A percentile compares a stretch with the other conserved stretches of the same genome.
phyloP scores from a whole-genome alignment of 805 yeast genomes.

The Starmerella scarabaei region DNA sequence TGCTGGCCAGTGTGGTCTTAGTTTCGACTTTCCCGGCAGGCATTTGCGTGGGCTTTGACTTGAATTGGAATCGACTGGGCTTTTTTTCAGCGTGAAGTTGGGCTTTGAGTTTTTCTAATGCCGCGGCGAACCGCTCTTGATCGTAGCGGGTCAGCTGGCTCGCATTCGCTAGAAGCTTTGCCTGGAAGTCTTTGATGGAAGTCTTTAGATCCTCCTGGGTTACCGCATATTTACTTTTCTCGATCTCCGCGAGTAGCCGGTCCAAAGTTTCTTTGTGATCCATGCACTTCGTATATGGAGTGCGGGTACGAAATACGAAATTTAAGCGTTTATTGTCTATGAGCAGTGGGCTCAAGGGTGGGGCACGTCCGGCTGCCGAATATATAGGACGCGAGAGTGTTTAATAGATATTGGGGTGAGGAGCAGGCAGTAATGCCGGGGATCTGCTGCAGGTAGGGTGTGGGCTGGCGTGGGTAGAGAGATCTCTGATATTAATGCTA shows the following conservation, averaged over 20 bases:
- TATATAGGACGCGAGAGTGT: no score
- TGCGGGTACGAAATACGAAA: no score
- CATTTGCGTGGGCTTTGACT: not conserved
- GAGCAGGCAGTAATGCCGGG: no score
- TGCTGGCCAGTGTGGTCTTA: not conserved
- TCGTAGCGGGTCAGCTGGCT: not conserved
- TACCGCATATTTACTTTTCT: not conserved
- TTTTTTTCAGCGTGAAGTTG: not conserved
- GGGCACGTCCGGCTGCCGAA: no score
- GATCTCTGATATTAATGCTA: no score
- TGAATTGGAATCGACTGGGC: slow-evolving; percentile 11
- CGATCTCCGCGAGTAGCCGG: not conserved
- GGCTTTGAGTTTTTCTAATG: not conserved
- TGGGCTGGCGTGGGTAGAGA: no score
- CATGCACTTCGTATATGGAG: no score
- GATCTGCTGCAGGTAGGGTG: no score
- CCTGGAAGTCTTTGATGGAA: slow-evolving; percentile 1
- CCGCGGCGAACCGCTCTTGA: not conserved
- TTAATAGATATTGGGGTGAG: no score
- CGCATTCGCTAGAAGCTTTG: not conserved
- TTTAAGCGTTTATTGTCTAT: no score
- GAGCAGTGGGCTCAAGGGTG: no score
- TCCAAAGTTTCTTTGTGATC: not conserved
- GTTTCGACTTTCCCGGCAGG: not conserved
- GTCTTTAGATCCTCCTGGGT: not conserved